Base-by-base conservation (phyloP, 2,329 filamentous ascomycete genomes). In the Dothidotthia symphoricarpi region DNA sequence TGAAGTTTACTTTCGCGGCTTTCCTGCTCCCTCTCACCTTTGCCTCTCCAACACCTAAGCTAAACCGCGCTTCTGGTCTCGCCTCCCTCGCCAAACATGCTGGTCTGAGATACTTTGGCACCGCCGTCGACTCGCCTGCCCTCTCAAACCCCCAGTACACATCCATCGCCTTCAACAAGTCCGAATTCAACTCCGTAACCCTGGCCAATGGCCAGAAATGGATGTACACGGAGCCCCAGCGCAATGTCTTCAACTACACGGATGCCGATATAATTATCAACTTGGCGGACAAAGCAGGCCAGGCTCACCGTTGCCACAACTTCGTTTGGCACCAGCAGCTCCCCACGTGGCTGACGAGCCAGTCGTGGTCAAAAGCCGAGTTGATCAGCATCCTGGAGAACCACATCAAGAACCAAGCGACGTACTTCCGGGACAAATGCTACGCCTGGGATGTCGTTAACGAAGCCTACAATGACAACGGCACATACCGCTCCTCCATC, bases 201-300 rank as follows among this genome's bases (percentile, higher is more conserved):
- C 80, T 81, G 0, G 78, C 76, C 32, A 86, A 86, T 58, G 73
- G 75, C 3, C 76, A 81, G 60, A 79, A 80, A 71, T 86, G 81
- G 81, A 72, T 81, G 42, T 69, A 73, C 45, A 82, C 72, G 12
- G 80, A 87, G 69, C 77, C 80, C 1, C 59, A 66, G 27, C 74
- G 72, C 30, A 73, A 71, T 24, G 59, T 69, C 30, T 86, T 85
- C 69, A 75, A 72, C 53, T 86, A 74, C 62, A 71, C 72, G 5
- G 64, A 69, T 2, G 82, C 77, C 26, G 80, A 85, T 44, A 57
- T 61, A 19, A 66, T 75, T 44, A 63, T 69, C 11, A 51, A 66
- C 24, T 55, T 72, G 13, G 68, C 67, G 4, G 57, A 66, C 31
- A 48, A 55, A 11, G 69, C 70, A 24, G 63, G 63, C 15, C 69